Evolutionary conservation across 2,329 filamentous ascomycete genomes (phyloP).

Genomic region (Leptographium procerum): DNA sequence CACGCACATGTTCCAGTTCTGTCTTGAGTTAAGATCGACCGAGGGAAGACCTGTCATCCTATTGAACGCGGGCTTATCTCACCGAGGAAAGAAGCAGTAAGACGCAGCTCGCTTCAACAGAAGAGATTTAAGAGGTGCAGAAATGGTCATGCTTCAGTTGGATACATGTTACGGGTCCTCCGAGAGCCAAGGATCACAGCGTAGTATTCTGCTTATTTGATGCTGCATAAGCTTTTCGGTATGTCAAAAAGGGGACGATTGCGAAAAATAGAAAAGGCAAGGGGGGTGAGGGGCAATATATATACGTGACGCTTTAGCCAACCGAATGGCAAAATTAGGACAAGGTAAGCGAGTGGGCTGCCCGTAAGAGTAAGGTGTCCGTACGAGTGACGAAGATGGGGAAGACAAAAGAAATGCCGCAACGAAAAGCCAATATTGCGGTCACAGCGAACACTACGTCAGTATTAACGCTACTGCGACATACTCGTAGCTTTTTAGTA

Average conservation of each 20-base stretch:
- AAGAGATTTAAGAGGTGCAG: not conserved
- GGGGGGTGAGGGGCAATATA: not conserved
- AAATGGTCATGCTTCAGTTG: too few relatives aligned
- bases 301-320: not conserved
- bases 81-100: too few relatives aligned
- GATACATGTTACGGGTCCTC: not conserved
- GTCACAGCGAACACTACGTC: too few relatives aligned
- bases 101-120: too few relatives aligned
- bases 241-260: not conserved
- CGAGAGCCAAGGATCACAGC: not conserved
- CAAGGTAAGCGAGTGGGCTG: constrained; percentile 7
- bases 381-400: not conserved
- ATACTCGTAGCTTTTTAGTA: too few relatives aligned
- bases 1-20: too few relatives aligned
- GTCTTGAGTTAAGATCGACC: too few relatives aligned
- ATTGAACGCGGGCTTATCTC: too few relatives aligned
- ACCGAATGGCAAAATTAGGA: constrained; percentile 2
- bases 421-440: not conserved
- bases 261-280: not conserved
- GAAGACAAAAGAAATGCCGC: not conserved
- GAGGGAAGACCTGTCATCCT: too few relatives aligned
- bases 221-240: not conserved
- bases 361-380: not conserved
- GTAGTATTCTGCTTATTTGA: not conserved
- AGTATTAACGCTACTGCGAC: too few relatives aligned